A percentile compares a stretch with the other conserved stretches of the same genome.
Conservation (phyloP, 345 rosid genomes). For the Triadica sebifera region DNA sequence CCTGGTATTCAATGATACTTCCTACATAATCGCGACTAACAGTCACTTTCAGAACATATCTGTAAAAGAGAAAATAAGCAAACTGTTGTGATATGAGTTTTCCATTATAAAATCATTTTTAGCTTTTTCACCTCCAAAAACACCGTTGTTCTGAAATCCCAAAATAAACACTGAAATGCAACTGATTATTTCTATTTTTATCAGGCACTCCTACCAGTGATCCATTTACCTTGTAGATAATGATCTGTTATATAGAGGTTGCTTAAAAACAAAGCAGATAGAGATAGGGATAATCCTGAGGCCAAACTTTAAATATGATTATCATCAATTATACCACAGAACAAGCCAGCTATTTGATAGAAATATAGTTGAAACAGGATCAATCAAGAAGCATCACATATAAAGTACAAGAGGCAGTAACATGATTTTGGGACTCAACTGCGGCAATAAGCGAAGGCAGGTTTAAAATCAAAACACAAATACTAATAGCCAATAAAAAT, state of each 20-base stretch:
- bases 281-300: too few species aligned
- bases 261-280: too few species aligned
- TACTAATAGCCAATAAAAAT: background rate
- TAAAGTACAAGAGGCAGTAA: background rate
- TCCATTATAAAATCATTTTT: background rate
- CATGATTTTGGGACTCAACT: background rate
- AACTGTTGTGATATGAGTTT: conserved; percentile 3
- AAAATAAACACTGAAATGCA: background rate
- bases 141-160: background rate
- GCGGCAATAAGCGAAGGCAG: background rate
- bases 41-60: conserved; percentile 94
- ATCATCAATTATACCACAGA: background rate
- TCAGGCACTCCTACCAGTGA: too few species aligned
- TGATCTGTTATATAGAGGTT: too few species aligned
- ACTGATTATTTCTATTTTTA: background rate
- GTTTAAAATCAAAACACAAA: background rate
- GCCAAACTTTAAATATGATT: background rate
- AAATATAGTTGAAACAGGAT: background rate
- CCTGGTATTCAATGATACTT: conserved; percentile 89
- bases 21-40: conserved; percentile 87
- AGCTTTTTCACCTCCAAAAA: background rate
- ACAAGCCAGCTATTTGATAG: background rate
- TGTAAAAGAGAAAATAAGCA: conserved; percentile 30
- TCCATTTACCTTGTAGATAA: too few species aligned
- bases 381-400: background rate